Percentiles rank a stretch among this genome's conserved stretches.
phyloP scores from a whole-genome alignment of 352 stramenopile species.

The Globisporangium radiosum region DNA sequence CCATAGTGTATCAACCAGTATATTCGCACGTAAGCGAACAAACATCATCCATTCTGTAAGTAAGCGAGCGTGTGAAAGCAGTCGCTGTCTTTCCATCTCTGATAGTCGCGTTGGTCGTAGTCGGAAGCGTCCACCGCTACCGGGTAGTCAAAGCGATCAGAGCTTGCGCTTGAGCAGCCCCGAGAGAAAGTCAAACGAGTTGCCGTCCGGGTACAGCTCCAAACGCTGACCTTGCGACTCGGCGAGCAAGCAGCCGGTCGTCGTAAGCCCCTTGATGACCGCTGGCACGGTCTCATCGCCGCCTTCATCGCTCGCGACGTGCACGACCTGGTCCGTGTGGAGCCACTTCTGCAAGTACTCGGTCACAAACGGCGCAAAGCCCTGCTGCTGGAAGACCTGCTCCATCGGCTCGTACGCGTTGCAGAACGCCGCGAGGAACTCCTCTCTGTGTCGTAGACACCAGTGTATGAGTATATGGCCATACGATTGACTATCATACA shows the following conservation, averaged over 20 bases:
- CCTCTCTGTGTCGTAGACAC: constrained; percentile 39
- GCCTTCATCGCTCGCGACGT: constrained; percentile 41
- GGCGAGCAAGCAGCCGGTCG: constrained; percentile 74
- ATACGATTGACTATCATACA: too few species aligned
- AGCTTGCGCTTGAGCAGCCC: constrained; percentile 84
- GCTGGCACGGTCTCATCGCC: constrained; percentile 30
- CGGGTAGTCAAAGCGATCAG: constrained; percentile 10
- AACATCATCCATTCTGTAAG: too few species aligned
- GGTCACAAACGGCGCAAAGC: constrained; percentile 81
- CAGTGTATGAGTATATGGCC: background rate
- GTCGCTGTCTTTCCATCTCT: too few species aligned
- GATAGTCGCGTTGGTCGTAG: too few species aligned
- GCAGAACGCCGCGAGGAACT: constrained; percentile 83
- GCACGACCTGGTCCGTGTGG: constrained; percentile 78
- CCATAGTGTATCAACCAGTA: background rate
- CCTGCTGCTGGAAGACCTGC: constrained; percentile 65
- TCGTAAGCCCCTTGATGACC: constrained; percentile 74
- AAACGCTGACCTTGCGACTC: constrained; percentile 56
- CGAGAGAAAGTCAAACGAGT: constrained; percentile 86
- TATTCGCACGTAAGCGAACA: background rate
- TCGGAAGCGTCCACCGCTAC: too few species aligned
- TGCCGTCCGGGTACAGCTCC: constrained; percentile 86
- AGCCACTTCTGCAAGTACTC: constrained; percentile 84
- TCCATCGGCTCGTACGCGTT: constrained; percentile 87
- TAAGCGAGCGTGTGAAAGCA: too few species aligned